Percentiles rank a stretch among this genome's conserved stretches.
These are phyloP conservation scores for Phialophora macrospora DNA, from an alignment of 2,329 filamentous ascomycete species.

Conservation along the genomic window DNA sequence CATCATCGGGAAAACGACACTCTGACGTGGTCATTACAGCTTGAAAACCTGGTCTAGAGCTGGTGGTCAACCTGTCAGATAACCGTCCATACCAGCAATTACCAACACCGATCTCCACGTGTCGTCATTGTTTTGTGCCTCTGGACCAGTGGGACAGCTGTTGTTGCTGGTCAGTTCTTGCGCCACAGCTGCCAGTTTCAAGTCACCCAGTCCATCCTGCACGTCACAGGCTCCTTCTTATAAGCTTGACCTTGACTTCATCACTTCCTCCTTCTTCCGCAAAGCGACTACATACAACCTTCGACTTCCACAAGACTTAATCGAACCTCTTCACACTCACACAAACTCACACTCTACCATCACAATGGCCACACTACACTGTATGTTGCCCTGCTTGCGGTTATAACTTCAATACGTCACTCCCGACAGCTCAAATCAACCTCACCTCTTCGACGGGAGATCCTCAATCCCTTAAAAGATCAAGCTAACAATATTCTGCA, in stretches of 20 bases:
- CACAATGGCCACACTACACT: slow-evolving; percentile 65
- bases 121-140: slow-evolving; percentile 36
- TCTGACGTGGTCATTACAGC: slow-evolving; percentile 25
- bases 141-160: slow-evolving; percentile 6
- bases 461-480: not conserved
- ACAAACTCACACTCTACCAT: slow-evolving; percentile 31
- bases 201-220: slow-evolving; percentile 22
- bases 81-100: not conserved
- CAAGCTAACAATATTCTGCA: slow-evolving; percentile 25
- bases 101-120: slow-evolving; percentile 7
- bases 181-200: slow-evolving; percentile 15
- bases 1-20: slow-evolving; percentile 21
- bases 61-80: not conserved
- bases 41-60: not conserved
- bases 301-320: slow-evolving; percentile 2
- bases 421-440: slow-evolving; percentile 17
- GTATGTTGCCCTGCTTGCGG: slow-evolving; percentile 50
- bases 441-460: slow-evolving; percentile 12
- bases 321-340: slow-evolving; percentile 1
- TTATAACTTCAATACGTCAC: slow-evolving; percentile 26
- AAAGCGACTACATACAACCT: slow-evolving; percentile 10
- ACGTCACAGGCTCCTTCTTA: slow-evolving; percentile 27
- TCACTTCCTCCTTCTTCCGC: slow-evolving; percentile 21
- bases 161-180: slow-evolving; percentile 7
- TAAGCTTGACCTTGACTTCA: slow-evolving; percentile 22